A percentile compares a stretch with the other conserved stretches of the same genome.
phyloP scores from a whole-genome alignment of 2,329 filamentous ascomycete species.

The Hypoxylon sp. region DNA sequence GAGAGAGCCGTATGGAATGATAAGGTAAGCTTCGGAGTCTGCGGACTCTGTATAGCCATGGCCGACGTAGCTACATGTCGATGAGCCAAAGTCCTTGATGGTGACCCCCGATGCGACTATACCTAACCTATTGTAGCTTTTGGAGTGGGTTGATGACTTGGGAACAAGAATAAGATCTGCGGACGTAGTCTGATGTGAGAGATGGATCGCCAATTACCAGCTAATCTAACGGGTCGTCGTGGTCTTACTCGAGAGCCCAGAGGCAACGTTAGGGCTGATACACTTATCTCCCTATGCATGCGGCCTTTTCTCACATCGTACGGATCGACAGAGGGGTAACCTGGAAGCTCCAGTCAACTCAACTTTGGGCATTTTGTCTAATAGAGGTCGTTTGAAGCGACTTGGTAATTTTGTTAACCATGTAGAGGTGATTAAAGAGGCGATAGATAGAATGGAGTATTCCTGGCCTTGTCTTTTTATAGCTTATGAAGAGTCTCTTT shows the following conservation, averaged over 20 bases:
- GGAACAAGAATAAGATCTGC: constrained; percentile 27
- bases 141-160: constrained; percentile 12
- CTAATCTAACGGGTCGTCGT: constrained; percentile 1
- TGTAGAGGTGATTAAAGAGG: too few species aligned
- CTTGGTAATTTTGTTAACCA: not conserved
- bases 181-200: constrained; percentile 37
- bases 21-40: constrained; percentile 10
- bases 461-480: not conserved
- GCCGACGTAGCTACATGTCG: constrained; percentile 11
- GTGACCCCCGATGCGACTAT: constrained; percentile 20
- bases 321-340: constrained; percentile 35
- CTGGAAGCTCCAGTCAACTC: not conserved
- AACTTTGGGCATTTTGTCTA: constrained; percentile 7
- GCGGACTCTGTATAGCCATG: constrained; percentile 8
- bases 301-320: constrained; percentile 30
- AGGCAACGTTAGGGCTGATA: constrained; percentile 25
- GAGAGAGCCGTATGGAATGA: constrained; percentile 29
- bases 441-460: not conserved
- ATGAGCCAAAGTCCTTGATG: constrained; percentile 15
- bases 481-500: not conserved
- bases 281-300: constrained; percentile 11
- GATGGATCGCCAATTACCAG: constrained; percentile 23
- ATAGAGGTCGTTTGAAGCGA: constrained; percentile 17
- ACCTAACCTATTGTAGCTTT: constrained; percentile 18
- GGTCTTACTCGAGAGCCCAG: constrained; percentile 25